Base-by-base conservation (phyloP, 768 basidiomycete species). In the Leccinum obscurum region DNA sequence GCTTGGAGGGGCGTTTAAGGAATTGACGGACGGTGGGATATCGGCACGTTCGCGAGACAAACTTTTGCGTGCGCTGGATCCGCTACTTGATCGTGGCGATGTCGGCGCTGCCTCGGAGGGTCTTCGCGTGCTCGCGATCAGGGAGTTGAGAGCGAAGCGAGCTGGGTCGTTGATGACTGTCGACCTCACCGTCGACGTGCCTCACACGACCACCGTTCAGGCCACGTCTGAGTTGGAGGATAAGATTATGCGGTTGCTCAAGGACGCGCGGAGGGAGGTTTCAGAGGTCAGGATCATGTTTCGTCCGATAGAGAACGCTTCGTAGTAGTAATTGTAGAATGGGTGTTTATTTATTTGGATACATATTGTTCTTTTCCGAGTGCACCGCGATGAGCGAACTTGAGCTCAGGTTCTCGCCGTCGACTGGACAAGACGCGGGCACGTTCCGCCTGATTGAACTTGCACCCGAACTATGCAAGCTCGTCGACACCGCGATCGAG, bases 1-100 rank as follows among this genome's bases (percentile, higher is more conserved):
- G 28, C 78, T 93, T 49, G 70, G 77, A 39, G 85, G 85, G 15
- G 90, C 93, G 2, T 84, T 91, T 77, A 79, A 83, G 17, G 93
- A 97, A 69, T 78, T 97, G 59, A 89, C 90, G 1, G 94, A 97
- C 67, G 90, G 89, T 17, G 87, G 93, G 15, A 84, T 93, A 30
- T 85, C 92, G 1, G 71, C 72, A 8, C 70, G 73, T 54, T 87
- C 85, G 50, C 80, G 78, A 48, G 72, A 74, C 28, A 78, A 80
- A 15, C 80, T 94, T n/a, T 69, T 80, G 60, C 78, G 74, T 56
- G 78, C 84, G 2, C 76, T 94, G 34, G 76, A 82, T 8, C 88
- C 86, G 52, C 76, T 90, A 22, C 66, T 85, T 20, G 68, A 81
- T 10, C 55, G 66, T 1, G 64, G 75, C 5, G 62, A 58, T 22